A percentile compares a stretch with the other conserved stretches of the same genome.
phyloP scores from a whole-genome alignment of 2,329 filamentous ascomycete genomes.

The Xylariaceae sp. region DNA sequence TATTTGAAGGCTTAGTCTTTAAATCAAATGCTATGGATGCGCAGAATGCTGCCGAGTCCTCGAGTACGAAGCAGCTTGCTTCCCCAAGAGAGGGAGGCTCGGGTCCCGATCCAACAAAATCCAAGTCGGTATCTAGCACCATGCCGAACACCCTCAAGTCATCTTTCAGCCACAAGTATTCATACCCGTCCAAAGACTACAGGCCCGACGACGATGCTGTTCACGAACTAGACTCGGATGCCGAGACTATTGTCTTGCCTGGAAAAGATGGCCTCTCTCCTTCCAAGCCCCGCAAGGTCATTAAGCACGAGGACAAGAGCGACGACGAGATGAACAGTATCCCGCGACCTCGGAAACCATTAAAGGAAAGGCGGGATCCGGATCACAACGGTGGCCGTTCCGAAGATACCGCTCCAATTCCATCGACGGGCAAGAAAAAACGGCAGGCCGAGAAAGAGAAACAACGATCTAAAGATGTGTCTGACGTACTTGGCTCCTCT shows the following conservation, averaged over 20 bases:
- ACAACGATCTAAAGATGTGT: constrained; percentile 45
- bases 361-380: constrained; percentile 33
- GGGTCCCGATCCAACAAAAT: constrained; percentile 34
- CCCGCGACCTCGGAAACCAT: constrained; percentile 32
- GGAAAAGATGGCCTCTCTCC: constrained; percentile 61
- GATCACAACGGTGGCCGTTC: constrained; percentile 29
- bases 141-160: constrained; percentile 23
- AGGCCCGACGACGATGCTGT: constrained; percentile 39
- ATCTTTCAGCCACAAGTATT: constrained; percentile 22
- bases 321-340: constrained; percentile 47
- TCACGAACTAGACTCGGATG: constrained; percentile 61
- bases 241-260: constrained; percentile 64
- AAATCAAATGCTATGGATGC: constrained; percentile 64
- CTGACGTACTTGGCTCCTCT: constrained; percentile 54
- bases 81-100: constrained; percentile 43
- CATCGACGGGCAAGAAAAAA: constrained; percentile 46
- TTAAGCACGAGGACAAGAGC: constrained; percentile 60
- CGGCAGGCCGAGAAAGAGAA: constrained; percentile 42
- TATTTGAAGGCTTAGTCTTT: constrained; percentile 41
- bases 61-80: constrained; percentile 55
- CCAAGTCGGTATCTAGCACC: constrained; percentile 26
- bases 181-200: constrained; percentile 30
- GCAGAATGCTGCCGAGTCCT: constrained; percentile 61
- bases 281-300: constrained; percentile 57
- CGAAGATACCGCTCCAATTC: constrained; percentile 33